A percentile compares a stretch with the other conserved stretches of the same genome.
Evolutionary conservation across 2,329 filamentous ascomycete species (phyloP).

Genomic region (Alternaria brassicicola): DNA sequence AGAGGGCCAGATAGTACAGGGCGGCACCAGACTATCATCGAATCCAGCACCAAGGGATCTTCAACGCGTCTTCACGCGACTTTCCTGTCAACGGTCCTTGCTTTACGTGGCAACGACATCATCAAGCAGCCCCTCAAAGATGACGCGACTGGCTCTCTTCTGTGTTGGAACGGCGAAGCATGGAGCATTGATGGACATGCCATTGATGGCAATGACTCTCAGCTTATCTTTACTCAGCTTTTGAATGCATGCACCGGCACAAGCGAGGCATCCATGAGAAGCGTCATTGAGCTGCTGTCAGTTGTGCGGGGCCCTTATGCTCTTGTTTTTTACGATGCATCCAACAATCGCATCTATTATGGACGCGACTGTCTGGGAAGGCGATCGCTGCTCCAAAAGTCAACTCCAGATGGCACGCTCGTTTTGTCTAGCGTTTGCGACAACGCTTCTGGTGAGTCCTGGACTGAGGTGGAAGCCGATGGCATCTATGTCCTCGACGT

Average conservation of each 20-base stretch:
- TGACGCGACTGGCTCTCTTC: constrained; percentile 62
- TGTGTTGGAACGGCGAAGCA: constrained; percentile 98
- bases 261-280: constrained; percentile 7
- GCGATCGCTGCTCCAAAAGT: constrained; percentile 72
- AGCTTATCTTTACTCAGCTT: constrained; percentile 69
- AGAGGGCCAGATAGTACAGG: constrained; percentile 43
- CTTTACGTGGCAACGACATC: constrained; percentile 77
- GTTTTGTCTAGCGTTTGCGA: constrained; percentile 46
- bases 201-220: constrained; percentile 80
- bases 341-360: constrained; percentile 70
- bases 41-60: background rate
- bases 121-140: constrained; percentile 75
- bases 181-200: constrained; percentile 71
- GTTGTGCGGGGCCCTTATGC: constrained; percentile 75
- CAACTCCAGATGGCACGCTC: constrained; percentile 55
- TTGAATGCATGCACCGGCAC: constrained; percentile 31
- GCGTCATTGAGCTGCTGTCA: constrained; percentile 33
- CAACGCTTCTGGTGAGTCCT: constrained; percentile 54
- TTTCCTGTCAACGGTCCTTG: constrained; percentile 87
- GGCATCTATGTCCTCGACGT: constrained; percentile 76
- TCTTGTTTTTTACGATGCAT: constrained; percentile 79
- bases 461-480: constrained; percentile 83
- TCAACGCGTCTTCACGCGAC: constrained; percentile 53
- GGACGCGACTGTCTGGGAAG: constrained; percentile 87
- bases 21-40: constrained; percentile 23